Evolutionary conservation across 306 rosid genomes (phyloP).

Genomic region (Senna siamea): DNA sequence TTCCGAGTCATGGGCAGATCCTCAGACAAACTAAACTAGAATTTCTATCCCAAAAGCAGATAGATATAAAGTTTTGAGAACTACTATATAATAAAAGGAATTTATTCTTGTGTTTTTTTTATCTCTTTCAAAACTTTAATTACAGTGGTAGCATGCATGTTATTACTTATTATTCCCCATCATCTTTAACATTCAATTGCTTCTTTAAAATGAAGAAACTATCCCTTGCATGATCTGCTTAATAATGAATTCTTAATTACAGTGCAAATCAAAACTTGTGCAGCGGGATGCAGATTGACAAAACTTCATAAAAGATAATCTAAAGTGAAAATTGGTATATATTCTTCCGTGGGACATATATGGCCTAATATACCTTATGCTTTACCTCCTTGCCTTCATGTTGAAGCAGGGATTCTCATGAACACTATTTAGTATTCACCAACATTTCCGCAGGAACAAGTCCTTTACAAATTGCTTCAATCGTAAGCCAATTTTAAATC

Average conservation of each 20-base stretch:
- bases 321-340: constrained; percentile 52
- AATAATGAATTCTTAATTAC: constrained; percentile 9
- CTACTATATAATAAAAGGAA: constrained; percentile 41
- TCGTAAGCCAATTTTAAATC: constrained; percentile 49
- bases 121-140: constrained; percentile 39
- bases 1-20: constrained; percentile 33
- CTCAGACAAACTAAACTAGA: constrained; percentile 33
- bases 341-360: constrained; percentile 48
- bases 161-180: constrained; percentile 11
- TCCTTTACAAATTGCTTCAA: constrained; percentile 52
- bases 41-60: constrained; percentile 35
- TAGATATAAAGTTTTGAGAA: constrained; percentile 34
- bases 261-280: constrained; percentile 28
- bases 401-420: constrained; percentile 49
- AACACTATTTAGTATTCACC: constrained; percentile 37
- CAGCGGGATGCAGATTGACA: constrained; percentile 24
- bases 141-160: constrained; percentile 39
- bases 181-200: constrained; percentile 35
- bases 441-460: constrained; percentile 43
- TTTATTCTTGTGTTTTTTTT: constrained; percentile 44
- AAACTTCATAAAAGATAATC: background rate
- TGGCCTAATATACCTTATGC: constrained; percentile 51
- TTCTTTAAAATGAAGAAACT: constrained; percentile 26
- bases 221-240: background rate
- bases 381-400: constrained; percentile 38